phyloP scores from a whole-genome alignment of 805 yeast species.

The Saccharomycopsis oosterbeekiorum region DNA sequence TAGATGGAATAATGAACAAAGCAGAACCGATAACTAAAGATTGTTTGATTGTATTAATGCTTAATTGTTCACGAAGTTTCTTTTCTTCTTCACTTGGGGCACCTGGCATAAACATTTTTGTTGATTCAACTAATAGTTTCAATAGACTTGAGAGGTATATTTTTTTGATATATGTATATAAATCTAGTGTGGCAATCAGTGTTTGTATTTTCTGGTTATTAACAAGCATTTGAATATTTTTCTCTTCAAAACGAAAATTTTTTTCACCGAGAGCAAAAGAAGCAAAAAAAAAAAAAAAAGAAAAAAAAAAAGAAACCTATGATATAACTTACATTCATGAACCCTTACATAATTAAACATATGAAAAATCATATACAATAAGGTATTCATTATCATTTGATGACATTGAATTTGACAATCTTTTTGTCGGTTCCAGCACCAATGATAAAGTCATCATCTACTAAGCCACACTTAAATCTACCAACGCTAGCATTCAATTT shows the following conservation, averaged over 20 bases:
- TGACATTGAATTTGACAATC: neutral
- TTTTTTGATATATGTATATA: neutral
- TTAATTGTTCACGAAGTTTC: constrained; percentile 8
- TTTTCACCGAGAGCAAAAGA: neutral
- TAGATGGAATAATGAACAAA: constrained; percentile 17
- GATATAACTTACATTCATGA: neutral
- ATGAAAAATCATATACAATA: neutral
- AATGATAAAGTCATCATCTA: neutral
- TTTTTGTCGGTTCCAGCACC: neutral
- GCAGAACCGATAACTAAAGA: constrained; percentile 16
- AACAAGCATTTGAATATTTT: neutral
- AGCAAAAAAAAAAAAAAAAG: neutral
- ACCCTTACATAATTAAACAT: neutral
- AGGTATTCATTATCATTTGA: neutral
- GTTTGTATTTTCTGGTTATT: constrained; percentile 21
- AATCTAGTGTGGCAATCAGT: no score
- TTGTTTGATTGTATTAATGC: constrained; percentile 10
- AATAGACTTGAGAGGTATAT: neutral
- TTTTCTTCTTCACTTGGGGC: constrained; percentile 18
- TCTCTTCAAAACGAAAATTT: neutral
- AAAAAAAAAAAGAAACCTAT: neutral
- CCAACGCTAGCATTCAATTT: neutral
- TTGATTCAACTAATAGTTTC: neutral
- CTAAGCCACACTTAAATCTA: neutral
- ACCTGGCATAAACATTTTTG: constrained; percentile 16